Evolutionary conservation across 352 stramenopile species (phyloP).

Genomic region (Phytophthora agathidicida): DNA sequence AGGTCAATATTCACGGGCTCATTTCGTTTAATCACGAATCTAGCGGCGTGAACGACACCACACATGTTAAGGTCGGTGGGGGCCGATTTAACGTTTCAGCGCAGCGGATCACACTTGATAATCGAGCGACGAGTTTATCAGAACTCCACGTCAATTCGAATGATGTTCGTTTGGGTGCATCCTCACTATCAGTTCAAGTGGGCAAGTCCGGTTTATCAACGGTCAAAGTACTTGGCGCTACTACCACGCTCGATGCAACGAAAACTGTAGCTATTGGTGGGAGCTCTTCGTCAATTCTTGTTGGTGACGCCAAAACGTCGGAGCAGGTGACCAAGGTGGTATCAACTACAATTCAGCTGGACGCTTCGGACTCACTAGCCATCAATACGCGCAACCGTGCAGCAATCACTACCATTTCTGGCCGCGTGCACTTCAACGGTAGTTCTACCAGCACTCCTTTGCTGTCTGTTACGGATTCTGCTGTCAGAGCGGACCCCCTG

Average conservation of each 20-base stretch:
- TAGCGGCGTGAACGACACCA: constrained; percentile 43
- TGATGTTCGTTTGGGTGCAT: constrained; percentile 39
- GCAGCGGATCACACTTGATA: constrained; percentile 55
- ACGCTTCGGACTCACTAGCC: constrained; percentile 27
- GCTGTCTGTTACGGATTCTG: constrained; percentile 29
- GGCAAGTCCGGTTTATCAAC: constrained; percentile 27
- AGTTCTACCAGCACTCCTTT: constrained; percentile 22
- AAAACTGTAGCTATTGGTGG: constrained; percentile 32
- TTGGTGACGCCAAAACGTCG: constrained; percentile 29
- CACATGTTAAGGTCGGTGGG: constrained; percentile 51
- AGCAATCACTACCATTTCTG: constrained; percentile 36
- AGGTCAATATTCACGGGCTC: constrained; percentile 60
- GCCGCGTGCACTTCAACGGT: constrained; percentile 37
- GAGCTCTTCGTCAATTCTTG: constrained; percentile 25
- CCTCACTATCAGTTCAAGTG: constrained; percentile 36
- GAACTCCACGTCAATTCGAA: constrained; percentile 51
- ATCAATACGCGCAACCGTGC: constrained; percentile 33
- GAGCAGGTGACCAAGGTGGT: constrained; percentile 39
- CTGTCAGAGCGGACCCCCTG: constrained; percentile 28
- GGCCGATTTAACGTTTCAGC: constrained; percentile 44
- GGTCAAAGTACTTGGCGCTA: constrained; percentile 32
- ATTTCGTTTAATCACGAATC: constrained; percentile 60
- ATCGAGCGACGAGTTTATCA: constrained; percentile 42
- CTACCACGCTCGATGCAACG: constrained; percentile 31
- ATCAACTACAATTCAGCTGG: constrained; percentile 38